Evolutionary conservation across 768 basidiomycete species (phyloP).

Genomic region (Tylopilus plumbeoviolaceoides): DNA sequence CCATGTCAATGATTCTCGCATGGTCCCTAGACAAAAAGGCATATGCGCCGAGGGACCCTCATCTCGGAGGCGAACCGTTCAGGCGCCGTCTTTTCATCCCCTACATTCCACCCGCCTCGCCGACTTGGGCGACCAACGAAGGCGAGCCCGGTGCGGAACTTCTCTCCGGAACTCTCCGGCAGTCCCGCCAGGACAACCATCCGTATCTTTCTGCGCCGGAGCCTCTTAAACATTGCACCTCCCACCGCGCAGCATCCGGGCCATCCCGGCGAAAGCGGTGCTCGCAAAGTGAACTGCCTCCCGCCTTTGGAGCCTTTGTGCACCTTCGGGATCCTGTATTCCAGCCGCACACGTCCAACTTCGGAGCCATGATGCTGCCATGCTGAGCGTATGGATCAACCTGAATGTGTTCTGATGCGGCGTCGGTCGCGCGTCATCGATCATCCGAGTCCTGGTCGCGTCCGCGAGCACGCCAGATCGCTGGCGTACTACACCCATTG

Average conservation of each 20-base stretch:
- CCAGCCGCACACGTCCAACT: background rate
- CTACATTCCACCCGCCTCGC: background rate
- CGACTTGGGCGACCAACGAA: background rate
- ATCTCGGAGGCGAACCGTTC: background rate
- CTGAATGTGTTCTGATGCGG: too few species aligned
- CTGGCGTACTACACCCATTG: too few species aligned
- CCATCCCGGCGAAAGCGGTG: background rate
- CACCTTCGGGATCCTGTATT: background rate
- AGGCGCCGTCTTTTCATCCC: background rate
- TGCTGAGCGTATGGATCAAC: background rate
- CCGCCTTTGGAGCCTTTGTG: too few species aligned
- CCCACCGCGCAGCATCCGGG: background rate
- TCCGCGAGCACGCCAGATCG: background rate
- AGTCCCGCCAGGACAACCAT: background rate
- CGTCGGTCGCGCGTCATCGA: background rate
- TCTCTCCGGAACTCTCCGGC: background rate
- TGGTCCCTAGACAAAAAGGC: background rate
- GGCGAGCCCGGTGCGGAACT: background rate
- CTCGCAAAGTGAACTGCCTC: too few species aligned
- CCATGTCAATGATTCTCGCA: slow-evolving; percentile 5
- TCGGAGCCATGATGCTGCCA: background rate
- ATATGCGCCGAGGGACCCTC: background rate
- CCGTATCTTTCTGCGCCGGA: too few species aligned
- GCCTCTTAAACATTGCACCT: too few species aligned
- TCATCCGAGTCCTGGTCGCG: background rate